These are phyloP conservation scores for Cladophialophora carrionii DNA, from an alignment of 2,329 filamentous ascomycete species.

Conservation along the genomic window DNA sequence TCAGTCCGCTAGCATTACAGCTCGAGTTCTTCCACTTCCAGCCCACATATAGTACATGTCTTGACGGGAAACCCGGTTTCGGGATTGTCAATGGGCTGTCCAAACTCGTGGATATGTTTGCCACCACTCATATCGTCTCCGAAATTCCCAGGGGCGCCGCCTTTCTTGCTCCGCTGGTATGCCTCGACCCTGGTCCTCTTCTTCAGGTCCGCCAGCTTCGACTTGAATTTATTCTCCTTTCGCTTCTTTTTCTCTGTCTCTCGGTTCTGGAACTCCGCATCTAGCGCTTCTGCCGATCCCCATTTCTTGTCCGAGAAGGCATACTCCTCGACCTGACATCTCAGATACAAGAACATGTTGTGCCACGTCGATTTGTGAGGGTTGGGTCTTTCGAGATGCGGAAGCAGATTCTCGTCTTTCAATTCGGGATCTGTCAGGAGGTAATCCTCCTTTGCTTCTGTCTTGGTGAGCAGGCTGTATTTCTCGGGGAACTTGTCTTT, in stretches of 20 bases:
- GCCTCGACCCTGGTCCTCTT: slow-evolving; percentile 90
- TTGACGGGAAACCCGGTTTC: slow-evolving; percentile 67
- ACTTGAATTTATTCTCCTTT: slow-evolving; percentile 90
- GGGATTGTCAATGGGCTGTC: slow-evolving; percentile 60
- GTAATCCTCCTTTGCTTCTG: slow-evolving; percentile 93
- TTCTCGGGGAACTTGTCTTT: slow-evolving; percentile 90
- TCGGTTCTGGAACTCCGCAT: slow-evolving; percentile 82
- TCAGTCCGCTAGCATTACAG: slow-evolving; percentile 47
- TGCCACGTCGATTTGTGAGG: slow-evolving; percentile 96
- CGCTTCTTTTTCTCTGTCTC: slow-evolving; percentile 78
- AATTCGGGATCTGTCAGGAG: slow-evolving; percentile 91
- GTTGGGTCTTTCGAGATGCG: slow-evolving; percentile 86
- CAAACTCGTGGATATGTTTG: slow-evolving; percentile 89
- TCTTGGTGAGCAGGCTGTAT: slow-evolving; percentile 94
- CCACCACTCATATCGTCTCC: slow-evolving; percentile 72
- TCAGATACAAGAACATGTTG: slow-evolving; percentile 97
- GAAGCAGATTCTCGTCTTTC: slow-evolving; percentile 82
- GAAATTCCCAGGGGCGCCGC: slow-evolving; percentile 61
- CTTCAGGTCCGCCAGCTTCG: slow-evolving; percentile 86
- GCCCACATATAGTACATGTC: slow-evolving; percentile 68
- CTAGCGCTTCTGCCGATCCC: slow-evolving; percentile 82
- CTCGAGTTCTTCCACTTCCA: slow-evolving; percentile 69
- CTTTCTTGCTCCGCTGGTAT: slow-evolving; percentile 70
- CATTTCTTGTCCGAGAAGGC: slow-evolving; percentile 82
- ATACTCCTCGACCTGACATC: slow-evolving; percentile 92